Base-by-base conservation (phyloP, 2,329 filamentous ascomycete genomes). In the Xylariomycetidae sp. region DNA sequence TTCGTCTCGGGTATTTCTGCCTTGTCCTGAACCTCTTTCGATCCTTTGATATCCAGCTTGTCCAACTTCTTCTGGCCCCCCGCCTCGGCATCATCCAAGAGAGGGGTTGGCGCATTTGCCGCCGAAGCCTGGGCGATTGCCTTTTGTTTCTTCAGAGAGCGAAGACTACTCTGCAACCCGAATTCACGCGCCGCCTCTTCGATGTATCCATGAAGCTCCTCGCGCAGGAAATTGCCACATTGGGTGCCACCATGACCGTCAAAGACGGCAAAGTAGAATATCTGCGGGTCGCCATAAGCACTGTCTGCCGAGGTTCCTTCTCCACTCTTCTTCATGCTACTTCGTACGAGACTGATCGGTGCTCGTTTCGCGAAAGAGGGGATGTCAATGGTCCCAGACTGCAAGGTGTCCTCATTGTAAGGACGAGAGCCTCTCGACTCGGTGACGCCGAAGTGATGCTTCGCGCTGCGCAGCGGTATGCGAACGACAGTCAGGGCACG, bases 211-310 rank as follows among this genome's bases (percentile, higher is more conserved):
- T 95, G 92, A 39, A 98, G 64, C 52, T 84, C 77, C 39, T 95
- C 85, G 37, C 80, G 74, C 46, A 96, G 61, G 49, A 95, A 96
- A 13, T 82, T 79, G 39, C 87, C 88, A 59, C 92, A 96, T 57
- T 95, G 85, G 14, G 68, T 74, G 14, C 92, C 92, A 8, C 92
- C 92, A 63, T 98, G 92, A 3, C 92, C 92, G 59, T 98, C 92
- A 53, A 96, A 98, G 1, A 96, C 80, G 2, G 77, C 89, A 69
- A 95, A 98, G 60, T 96, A 98, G 60, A 98, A 98, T 20, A 96
- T 82, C 56, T 96, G 90, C 1, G 90, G 90, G 54, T 96, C 90
- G 3, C 90, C 90, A 42, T 77, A 84, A 2, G 84, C 77, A 44
- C 81, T 84, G 37, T 85, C 84, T 5, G 86, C 85, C 8, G 70